A percentile compares a stretch with the other conserved stretches of the same genome.
Conservation (phyloP, 148 eudicot genomes). For the Rhododendron ferrugineum region DNA sequence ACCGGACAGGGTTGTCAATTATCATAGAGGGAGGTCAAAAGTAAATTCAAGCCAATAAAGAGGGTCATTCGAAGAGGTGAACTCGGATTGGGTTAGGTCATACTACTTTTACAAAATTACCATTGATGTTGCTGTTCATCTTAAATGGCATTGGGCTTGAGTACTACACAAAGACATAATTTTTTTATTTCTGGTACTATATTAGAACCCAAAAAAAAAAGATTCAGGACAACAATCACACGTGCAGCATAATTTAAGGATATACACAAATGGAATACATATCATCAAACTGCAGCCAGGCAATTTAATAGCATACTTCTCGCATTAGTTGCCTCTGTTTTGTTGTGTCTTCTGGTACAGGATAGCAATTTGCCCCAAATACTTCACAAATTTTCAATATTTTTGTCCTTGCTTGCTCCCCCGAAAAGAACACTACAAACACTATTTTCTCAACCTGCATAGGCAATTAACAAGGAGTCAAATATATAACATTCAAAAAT, state of each 20-base stretch:
- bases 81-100: neutral
- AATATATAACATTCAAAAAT: neutral
- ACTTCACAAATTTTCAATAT: conserved; percentile 96
- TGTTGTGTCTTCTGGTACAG: conserved; percentile 83
- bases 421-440: conserved; percentile 97
- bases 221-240: neutral
- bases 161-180: neutral
- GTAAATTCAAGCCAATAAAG: neutral
- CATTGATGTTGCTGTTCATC: neutral
- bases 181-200: neutral
- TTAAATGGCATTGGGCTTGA: neutral
- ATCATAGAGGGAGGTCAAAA: neutral
- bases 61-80: neutral
- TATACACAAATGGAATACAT: neutral
- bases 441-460: conserved; percentile 94
- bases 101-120: neutral
- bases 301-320: conserved; percentile 55
- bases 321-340: conserved; percentile 77
- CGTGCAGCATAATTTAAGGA: neutral
- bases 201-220: neutral
- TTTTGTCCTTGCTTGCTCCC: conserved; percentile 94
- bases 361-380: conserved; percentile 97
- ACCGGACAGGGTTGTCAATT: neutral
- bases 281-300: neutral
- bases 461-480: neutral